Evolutionary conservation across 345 rosid species (phyloP), one percentile per base, ranked within the genome.

Genomic region (Populus ilicifolia): DNA sequence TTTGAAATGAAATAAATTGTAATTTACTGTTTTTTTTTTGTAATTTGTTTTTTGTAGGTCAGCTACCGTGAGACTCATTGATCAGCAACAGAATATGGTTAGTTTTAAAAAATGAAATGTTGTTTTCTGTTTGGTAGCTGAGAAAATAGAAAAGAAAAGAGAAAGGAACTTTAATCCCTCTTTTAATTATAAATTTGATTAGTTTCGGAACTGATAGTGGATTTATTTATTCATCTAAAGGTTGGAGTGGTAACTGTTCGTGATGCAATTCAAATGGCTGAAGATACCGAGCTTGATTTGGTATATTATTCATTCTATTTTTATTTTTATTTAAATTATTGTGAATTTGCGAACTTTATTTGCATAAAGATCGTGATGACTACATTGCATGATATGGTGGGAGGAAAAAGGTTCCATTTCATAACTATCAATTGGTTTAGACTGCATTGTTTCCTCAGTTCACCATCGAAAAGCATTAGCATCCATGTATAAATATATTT

Each of bases 281-380:
- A 86, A 30, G 96, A 89, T 76, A 90, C 92, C 73, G 93, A 88
- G 76, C 97, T 95, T 74, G 96, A 96, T 85, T 78, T 96, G 98
- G 97, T 93, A 89, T 80, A 83, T 39, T 39, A 5, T 75, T 69
- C 61, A 48, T 36, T 6, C 0, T 16, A 17, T 72, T 21, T 12
- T 12, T 27, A 8, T 54, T 25, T 25, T 23, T 39, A 20, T 5
- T 68, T 8, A 20, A 6, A 9, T 39, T 13, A 20, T 59, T 52
- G 52, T 44, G 7, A n/a, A 29, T 33, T 61, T 27, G 23, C 33
- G 16, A 10, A 29, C 16, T 68, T 8, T 5, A 69, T 36, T 36
- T 25, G 25, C 10, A 16, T 71, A 52, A 44, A 5, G 11, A 33
- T 36, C 44, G 10, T 41, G 18, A 14, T 20, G 70, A 20, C 39